phyloP scores from a whole-genome alignment of 2,329 filamentous ascomycete species.

The Verticillium zaregamsianum region DNA sequence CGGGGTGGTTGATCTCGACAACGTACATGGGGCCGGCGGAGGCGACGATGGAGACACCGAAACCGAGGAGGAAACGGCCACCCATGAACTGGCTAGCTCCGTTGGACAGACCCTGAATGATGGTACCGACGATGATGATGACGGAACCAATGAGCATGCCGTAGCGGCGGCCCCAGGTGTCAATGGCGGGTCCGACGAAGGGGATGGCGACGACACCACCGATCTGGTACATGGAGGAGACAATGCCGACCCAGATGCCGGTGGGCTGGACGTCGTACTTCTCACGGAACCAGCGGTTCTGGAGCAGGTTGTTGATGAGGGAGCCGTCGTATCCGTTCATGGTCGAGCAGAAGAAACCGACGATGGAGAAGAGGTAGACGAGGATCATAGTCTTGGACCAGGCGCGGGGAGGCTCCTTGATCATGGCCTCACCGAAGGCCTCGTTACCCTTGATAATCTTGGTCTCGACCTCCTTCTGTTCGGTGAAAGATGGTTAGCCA shows the following conservation, averaged over 20 bases:
- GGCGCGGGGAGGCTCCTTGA: constrained; percentile 44
- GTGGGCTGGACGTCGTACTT: constrained; percentile 35
- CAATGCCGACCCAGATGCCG: constrained; percentile 43
- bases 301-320: constrained; percentile 43
- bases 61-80: constrained; percentile 49
- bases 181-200: constrained; percentile 42
- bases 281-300: constrained; percentile 34
- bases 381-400: constrained; percentile 33
- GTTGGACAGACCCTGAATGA: constrained; percentile 24
- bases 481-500: background rate
- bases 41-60: constrained; percentile 55
- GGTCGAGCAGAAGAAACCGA: constrained; percentile 45
- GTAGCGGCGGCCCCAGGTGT: constrained; percentile 40
- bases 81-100: constrained; percentile 50
- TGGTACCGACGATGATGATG: constrained; percentile 34
- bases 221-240: constrained; percentile 47
- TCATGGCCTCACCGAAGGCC: constrained; percentile 50
- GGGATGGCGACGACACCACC: constrained; percentile 44
- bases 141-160: constrained; percentile 42
- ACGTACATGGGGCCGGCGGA: constrained; percentile 60
- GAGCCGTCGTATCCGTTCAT: constrained; percentile 51
- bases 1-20: constrained; percentile 59
- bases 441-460: constrained; percentile 47
- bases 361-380: constrained; percentile 38
- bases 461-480: constrained; percentile 21